Conservation (phyloP, 192 early-diverging fungal genomes). For the Umbelopsis isabellina region DNA sequence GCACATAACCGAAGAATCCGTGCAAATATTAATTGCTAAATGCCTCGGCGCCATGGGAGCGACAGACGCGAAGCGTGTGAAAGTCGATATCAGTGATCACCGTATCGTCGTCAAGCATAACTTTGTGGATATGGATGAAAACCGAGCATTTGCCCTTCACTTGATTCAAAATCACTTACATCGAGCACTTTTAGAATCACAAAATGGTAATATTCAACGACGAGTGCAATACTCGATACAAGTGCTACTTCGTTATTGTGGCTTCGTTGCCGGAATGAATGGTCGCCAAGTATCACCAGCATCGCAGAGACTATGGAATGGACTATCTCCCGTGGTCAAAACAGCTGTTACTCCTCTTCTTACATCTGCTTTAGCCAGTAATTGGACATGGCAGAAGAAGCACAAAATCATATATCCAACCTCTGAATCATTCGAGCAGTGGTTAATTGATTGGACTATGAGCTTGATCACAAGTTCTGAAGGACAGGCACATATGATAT, state of each 20-base stretch:
- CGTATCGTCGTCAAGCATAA: neutral
- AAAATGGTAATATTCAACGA: slow-evolving; percentile 9
- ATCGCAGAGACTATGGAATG: neutral
- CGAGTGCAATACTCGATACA: slow-evolving; percentile 9
- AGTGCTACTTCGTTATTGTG: slow-evolving; percentile 5
- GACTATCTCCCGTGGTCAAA: neutral
- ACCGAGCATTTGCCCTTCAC: neutral
- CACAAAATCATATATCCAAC: neutral
- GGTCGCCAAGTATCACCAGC: neutral
- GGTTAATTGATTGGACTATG: slow-evolving; percentile 12
- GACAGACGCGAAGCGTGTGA: neutral
- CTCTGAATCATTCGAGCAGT: slow-evolving; percentile 1
- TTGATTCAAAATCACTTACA: slow-evolving; percentile 3
- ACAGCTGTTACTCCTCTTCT: neutral
- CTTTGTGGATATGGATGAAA: slow-evolving; percentile 16
- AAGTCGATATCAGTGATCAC: neutral
- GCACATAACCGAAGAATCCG: neutral
- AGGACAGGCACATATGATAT: slow-evolving; percentile 10
- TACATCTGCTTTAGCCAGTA: neutral
- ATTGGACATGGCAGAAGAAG: slow-evolving; percentile 10
- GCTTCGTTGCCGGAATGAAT: neutral
- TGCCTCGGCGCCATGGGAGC: neutral
- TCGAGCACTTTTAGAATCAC: slow-evolving; percentile 7
- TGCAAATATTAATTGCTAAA: slow-evolving; percentile 6
- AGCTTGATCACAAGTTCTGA: neutral